Conservation (phyloP, 495 filamentous ascomycete genomes). For the Astrothelium macrocarpum region DNA sequence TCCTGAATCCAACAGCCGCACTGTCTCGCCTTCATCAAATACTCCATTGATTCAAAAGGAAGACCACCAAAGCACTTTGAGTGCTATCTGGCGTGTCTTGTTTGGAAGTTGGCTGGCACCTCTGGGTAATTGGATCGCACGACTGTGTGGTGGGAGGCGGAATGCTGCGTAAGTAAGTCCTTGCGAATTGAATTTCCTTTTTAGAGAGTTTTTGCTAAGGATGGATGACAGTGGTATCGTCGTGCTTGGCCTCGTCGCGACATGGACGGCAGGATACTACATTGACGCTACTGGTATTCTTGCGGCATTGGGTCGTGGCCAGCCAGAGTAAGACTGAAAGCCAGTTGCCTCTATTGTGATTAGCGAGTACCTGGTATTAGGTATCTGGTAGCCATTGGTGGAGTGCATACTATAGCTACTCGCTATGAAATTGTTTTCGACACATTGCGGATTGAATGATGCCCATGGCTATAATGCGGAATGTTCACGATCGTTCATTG, state of each 20-base stretch:
- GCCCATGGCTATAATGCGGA: not conserved
- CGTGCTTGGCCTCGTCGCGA: not conserved
- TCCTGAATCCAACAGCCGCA: not conserved
- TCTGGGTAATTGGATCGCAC: not conserved
- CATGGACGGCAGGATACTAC: not conserved
- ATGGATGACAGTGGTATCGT: not conserved
- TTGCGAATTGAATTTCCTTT: not conserved
- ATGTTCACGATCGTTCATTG: not conserved
- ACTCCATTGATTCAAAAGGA: not conserved
- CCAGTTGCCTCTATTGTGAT: too few species aligned
- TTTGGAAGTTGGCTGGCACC: not conserved
- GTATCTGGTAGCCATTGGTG: not conserved
- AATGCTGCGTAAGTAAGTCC: conserved; percentile 4
- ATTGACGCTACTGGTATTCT: not conserved
- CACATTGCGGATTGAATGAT: not conserved
- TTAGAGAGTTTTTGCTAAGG: not conserved
- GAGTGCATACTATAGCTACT: not conserved
- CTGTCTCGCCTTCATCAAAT: not conserved
- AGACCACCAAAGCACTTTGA: not conserved
- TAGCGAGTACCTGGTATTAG: too few species aligned
- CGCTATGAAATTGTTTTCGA: not conserved
- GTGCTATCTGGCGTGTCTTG: not conserved
- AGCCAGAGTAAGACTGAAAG: not conserved
- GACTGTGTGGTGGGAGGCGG: not conserved
- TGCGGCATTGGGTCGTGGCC: not conserved